Base-by-base conservation (phyloP, 177 flowering plant genomes). In the Vitis hybrid region DNA sequence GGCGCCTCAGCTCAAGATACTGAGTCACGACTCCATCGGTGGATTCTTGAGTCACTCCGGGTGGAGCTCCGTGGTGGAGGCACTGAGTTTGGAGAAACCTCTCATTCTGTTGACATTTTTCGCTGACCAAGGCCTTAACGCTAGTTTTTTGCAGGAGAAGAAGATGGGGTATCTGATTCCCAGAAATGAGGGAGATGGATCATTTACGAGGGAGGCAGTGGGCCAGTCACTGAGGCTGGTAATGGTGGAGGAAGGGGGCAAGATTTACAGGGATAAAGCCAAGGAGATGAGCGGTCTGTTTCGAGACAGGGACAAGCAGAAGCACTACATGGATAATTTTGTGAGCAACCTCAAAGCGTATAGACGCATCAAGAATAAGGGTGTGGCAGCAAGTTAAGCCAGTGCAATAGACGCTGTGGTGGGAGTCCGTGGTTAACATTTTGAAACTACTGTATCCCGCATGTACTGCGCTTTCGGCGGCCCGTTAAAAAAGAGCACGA, bases 61-160 rank as follows among this genome's bases (percentile, higher is more conserved):
- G 16, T 83, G 82, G 83, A 74, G 63, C 27, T 83, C 86, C 0
- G 66, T 74, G 4, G 55, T 83, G 6, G 86, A 83, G 70, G 77
- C 60, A 7, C 68, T 83, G 14, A 57, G 6, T 2, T 51, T 62
- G n/a, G 83, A 69, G 10, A 49, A 32, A 9, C 63, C 77, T 2
- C 58, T 80, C 24, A 52, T 80, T 19, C 24, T 78, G 60, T 59
- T 82, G 2, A 71, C 83, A 0, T 13, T 69, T 0, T 5, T 65
- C 4, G 14, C 14, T 1, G 83, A 82, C 6, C 86, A 80, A 70
- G 82, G 77, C 13, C 0, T 83, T 8, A 70, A 55, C 14, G 66
- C 81, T 0, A 78, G 81, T 61, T 1, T 74, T 11, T 58, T 80
- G 50, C 68, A 21, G 10, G 67, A 67, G 70, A 80, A 60, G 67